phyloP scores from a whole-genome alignment of 1,284 basidiomycete species.

The Melanopsichium pennsylvanicum region DNA sequence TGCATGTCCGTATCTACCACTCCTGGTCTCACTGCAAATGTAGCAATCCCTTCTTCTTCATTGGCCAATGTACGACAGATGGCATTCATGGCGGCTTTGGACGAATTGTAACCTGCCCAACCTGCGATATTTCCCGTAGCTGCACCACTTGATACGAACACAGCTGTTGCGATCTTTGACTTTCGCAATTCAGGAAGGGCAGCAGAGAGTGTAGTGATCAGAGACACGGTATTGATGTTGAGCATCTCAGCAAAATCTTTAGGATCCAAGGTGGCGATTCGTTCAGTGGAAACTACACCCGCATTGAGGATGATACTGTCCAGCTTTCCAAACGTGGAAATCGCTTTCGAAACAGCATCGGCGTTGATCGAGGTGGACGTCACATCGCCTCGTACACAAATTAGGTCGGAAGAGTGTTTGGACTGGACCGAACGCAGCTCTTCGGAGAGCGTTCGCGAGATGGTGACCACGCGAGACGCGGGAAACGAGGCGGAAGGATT shows the following conservation, averaged over 20 bases:
- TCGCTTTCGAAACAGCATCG: conserved; percentile 73
- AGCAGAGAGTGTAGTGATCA: conserved; percentile 74
- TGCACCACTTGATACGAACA: conserved; percentile 83
- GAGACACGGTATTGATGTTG: conserved; percentile 84
- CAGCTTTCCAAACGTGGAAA: conserved; percentile 73
- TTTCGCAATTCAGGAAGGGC: conserved; percentile 75
- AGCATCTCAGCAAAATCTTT: conserved; percentile 69
- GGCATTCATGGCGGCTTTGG: conserved; percentile 80
- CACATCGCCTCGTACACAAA: conserved; percentile 74
- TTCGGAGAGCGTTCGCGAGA: conserved; percentile 75
- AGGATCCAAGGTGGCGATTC: conserved; percentile 70
- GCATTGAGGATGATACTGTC: conserved; percentile 83
- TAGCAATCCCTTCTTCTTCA: conserved; percentile 79
- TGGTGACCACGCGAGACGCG: conserved; percentile 74
- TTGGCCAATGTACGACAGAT: conserved; percentile 78
- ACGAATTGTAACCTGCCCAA: conserved; percentile 78
- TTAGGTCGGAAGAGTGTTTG: conserved; percentile 37
- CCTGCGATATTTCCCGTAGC: conserved; percentile 74
- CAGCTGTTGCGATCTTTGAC: conserved; percentile 70
- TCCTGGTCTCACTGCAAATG: conserved; percentile 81
- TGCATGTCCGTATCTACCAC: conserved; percentile 73
- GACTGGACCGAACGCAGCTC: conserved; percentile 73
- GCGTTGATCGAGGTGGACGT: conserved; percentile 70
- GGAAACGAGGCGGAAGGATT: conserved; percentile 6
- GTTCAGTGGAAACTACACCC: conserved; percentile 69